Percentiles rank a stretch among this genome's conserved stretches.
These are phyloP conservation scores for Uronychia setigera DNA, from an alignment of 73 alveolate species.

Conservation along the genomic window DNA sequence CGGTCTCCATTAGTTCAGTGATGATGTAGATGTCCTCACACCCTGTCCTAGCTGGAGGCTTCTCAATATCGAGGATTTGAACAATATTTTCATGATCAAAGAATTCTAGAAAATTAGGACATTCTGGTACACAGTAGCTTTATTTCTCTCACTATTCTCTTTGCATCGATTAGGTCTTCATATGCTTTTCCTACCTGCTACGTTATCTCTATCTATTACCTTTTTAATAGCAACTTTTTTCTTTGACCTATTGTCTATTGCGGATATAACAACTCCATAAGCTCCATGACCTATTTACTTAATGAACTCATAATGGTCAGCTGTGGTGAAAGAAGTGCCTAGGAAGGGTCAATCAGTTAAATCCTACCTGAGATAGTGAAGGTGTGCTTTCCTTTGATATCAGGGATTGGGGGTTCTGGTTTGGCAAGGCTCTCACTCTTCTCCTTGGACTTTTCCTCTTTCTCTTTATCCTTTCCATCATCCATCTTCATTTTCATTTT, in stretches of 20 bases:
- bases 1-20: conserved; percentile 88
- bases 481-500: too few relatives aligned
- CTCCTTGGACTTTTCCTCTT: not conserved
- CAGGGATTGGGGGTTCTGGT: not conserved
- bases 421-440: not conserved
- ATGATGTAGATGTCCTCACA: conserved; percentile 81
- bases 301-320: conserved; percentile 55
- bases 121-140: conserved; percentile 61
- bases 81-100: conserved; percentile 89
- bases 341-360: not conserved
- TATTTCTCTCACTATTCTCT: conserved; percentile 86
- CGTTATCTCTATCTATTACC: not conserved
- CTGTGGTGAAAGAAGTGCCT: conserved; percentile 68
- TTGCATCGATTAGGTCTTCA: conserved; percentile 89
- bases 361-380: conserved; percentile 8
- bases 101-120: conserved; percentile 42
- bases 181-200: conserved; percentile 77
- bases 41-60: conserved; percentile 69
- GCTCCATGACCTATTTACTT: conserved; percentile 81
- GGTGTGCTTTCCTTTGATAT: conserved; percentile 6
- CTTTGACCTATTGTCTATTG: conserved; percentile 52
- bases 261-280: conserved; percentile 80
- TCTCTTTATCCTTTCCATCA: too few relatives aligned
- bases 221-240: conserved; percentile 71
- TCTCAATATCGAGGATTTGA: conserved; percentile 78